These are phyloP conservation scores for Marasmius tenuissimus DNA, from an alignment of 1,284 basidiomycete species.

Conservation along the genomic window DNA sequence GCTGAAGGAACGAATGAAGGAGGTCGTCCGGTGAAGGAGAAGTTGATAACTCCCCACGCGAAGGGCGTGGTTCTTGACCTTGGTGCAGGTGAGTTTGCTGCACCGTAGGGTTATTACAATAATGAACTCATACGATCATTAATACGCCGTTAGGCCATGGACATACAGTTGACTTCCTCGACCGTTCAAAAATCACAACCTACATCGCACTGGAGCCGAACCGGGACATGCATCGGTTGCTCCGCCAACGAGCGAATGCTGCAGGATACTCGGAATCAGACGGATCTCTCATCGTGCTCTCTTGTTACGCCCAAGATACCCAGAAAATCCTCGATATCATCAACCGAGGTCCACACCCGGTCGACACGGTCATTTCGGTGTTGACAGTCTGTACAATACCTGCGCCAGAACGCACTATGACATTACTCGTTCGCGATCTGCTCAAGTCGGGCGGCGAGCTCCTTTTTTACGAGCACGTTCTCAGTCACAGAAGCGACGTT, in stretches of 20 bases:
- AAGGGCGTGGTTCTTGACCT: conserved; percentile 5
- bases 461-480: conserved; percentile 67
- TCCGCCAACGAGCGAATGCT: conserved; percentile 2
- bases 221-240: neutral
- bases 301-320: conserved; percentile 59
- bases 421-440: conserved; percentile 41
- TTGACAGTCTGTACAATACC: conserved; percentile 64
- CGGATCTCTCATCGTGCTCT: conserved; percentile 36
- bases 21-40: conserved; percentile 3
- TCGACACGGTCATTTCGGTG: conserved; percentile 60
- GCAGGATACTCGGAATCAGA: conserved; percentile 9
- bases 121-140: neutral
- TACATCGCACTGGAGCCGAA: conserved; percentile 10
- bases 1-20: conserved; percentile 6
- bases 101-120: neutral
- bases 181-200: conserved; percentile 3
- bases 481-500: conserved; percentile 46
- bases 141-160: neutral
- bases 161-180: conserved; percentile 6
- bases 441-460: conserved; percentile 59
- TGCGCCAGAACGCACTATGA: conserved; percentile 42
- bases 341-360: conserved; percentile 28
- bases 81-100: conserved; percentile 6
- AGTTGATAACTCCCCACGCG: conserved; percentile 2
- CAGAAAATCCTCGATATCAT: conserved; percentile 43